Evolutionary conservation across 345 rosid genomes (phyloP), one percentile per base, ranked within the genome.

Genomic region (Camelina neglecta): DNA sequence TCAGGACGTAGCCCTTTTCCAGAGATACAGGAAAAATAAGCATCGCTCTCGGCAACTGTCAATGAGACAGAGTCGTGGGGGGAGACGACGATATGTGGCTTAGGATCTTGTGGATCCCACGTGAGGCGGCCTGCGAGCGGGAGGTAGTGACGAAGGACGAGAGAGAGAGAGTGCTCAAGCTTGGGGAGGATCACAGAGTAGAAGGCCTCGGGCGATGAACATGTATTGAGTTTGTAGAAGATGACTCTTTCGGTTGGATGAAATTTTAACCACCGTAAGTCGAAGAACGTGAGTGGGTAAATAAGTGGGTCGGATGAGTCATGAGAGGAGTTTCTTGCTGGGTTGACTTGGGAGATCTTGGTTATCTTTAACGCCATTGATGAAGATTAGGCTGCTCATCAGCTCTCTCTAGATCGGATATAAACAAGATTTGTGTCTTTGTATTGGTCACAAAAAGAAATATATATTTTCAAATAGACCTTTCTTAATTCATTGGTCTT

Each of bases 141-240:
- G 68, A 75, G 65, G 75, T 35, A 79, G 49, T 75, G 75, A 3
- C 8, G 10, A 59, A 79, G 83, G 21, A 73, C 51, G 6, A 60
- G 26, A 2, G 86, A 78, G 1, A 81, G 74, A 3, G 84, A 80
- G 8, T 26, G 47, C 29, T 71, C 70, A 24, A 83, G 82, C 55
- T 60, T 78, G 1, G 84, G 84, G 1, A 78, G 24, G 65, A 76
- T 51, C 0, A 16, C 16, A 0, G 81, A 75, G 74, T 75, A 0
- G 78, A 83, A 83, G 1, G 13, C 48, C 4, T 44, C 2, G 16
- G 1, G 31, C 12, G 49, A 53, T 2, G 62, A 63, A 20, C 67
- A 3, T 10, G 67, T n/a, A 20, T 58, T 11, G 57, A 83, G 67
- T 18, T 67, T 36, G 71, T 67, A 85, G 75, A 83, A 83, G 61